Percentiles rank a stretch among this genome's conserved stretches.
phyloP scores from a whole-genome alignment of 768 basidiomycete genomes.

The Solioccasus polychromus region DNA sequence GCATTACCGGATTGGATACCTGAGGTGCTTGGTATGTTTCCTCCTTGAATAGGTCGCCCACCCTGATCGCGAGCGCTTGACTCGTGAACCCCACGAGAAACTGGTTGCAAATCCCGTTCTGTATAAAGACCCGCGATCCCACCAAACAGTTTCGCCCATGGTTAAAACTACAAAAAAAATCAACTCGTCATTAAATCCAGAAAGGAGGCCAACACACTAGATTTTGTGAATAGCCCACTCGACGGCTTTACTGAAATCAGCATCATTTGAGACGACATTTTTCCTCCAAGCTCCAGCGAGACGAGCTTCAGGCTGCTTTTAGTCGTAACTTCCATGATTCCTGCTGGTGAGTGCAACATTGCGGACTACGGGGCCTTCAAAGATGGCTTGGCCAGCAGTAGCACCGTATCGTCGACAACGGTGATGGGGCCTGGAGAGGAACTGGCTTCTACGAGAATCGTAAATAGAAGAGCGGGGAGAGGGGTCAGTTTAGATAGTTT shows the following conservation, averaged over 20 bases:
- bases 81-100: slow-evolving; percentile 62
- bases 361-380: slow-evolving; percentile 58
- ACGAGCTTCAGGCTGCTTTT: slow-evolving; percentile 80
- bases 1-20: slow-evolving; percentile 73
- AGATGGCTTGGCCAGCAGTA: slow-evolving; percentile 68
- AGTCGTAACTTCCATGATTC: slow-evolving; percentile 73
- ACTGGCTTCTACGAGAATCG: slow-evolving; percentile 62
- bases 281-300: slow-evolving; percentile 58
- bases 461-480: slow-evolving; percentile 53
- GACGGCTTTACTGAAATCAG: slow-evolving; percentile 53
- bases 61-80: slow-evolving; percentile 50
- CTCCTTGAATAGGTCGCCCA: slow-evolving; percentile 68
- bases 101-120: slow-evolving; percentile 73
- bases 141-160: slow-evolving; percentile 79
- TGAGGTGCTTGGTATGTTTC: slow-evolving; percentile 74
- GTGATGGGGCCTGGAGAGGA: slow-evolving; percentile 80
- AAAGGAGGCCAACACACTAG: slow-evolving; percentile 47
- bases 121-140: slow-evolving; percentile 80
- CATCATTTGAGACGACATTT: slow-evolving; percentile 51
- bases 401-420: slow-evolving; percentile 66
- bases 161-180: slow-evolving; percentile 52
- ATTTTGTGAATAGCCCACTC: slow-evolving; percentile 71
- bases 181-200: slow-evolving; percentile 7
- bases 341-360: slow-evolving; percentile 88
- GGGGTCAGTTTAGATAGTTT: slow-evolving; percentile 84